Evolutionary conservation across 176 grass and related monocot species (phyloP), one percentile per base, ranked within the genome.

Genomic region (Pharus latifolius): DNA sequence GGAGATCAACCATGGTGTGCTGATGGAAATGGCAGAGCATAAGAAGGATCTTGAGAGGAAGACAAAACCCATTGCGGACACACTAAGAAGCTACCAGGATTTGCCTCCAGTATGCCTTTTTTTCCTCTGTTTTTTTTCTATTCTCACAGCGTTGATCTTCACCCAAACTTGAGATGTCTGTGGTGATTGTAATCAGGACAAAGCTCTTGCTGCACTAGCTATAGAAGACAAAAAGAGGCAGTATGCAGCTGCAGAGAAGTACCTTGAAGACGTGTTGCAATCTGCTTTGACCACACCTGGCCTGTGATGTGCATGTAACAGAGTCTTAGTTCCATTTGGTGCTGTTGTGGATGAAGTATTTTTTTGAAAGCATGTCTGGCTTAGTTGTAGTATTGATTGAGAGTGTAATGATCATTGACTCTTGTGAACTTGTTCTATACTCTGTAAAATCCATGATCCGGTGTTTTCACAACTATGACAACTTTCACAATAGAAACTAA

Each of bases 11-110:
- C 95, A 99, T 82, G 90, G 90, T 52, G 95, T 99, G 35, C 72
- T 99, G 78, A 99, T 99, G 90, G 87, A 99, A 99, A 94, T 99
- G 90, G 76, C 95, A 7, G 95, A 99, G 63, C 90, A 94, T 73
- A 99, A 88, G 63, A 91, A 94, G 67, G 95, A 99, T 26, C 75
- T 91, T 4, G 95, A 94, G 76, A 88, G 84, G 82, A 99, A 99
- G 82, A 94, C 95, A 30, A 99, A 99, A 60, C 95, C 95, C 78
- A 83, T 99, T 28, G 70, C 88, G 7, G 95, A 94, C 75, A 99
- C 95, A 56, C 83, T 99, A 49, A 90, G 90, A 78, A 99, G 95
- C 80, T 99, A 99, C 40, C 95, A 99, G 67, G 95, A 99, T 24
- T 88, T 99, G 65, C 95, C 95, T 47, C 95, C 95, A 47, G 95